Evolutionary conservation across 257 asterid genomes (phyloP).

Genomic region (Solanum commersonii): DNA sequence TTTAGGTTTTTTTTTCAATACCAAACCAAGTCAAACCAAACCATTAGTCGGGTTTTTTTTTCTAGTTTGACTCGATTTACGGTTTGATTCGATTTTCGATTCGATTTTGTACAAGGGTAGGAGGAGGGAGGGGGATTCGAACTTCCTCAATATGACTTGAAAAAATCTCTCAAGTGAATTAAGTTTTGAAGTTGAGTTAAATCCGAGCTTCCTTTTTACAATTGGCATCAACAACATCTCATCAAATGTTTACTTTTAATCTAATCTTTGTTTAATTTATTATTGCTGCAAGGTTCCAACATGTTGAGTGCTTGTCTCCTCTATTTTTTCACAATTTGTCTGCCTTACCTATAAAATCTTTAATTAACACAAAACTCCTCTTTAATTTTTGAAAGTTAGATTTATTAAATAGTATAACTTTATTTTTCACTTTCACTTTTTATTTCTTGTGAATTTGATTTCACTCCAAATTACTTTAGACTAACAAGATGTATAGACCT

Average conservation of each 20-base stretch:
- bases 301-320: neutral
- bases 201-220: neutral
- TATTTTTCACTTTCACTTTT: neutral
- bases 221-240: neutral
- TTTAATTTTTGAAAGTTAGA: neutral
- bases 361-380: neutral
- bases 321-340: neutral
- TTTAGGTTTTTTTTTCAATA: too few relatives aligned
- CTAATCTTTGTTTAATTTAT: neutral
- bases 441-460: neutral
- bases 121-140: neutral
- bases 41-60: too few relatives aligned
- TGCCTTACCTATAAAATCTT: neutral
- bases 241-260: neutral
- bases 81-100: too few relatives aligned
- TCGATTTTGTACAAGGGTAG: too few relatives aligned
- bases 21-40: too few relatives aligned
- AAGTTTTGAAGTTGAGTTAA: neutral
- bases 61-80: rapidly evolving
- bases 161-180: too few relatives aligned
- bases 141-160: neutral
- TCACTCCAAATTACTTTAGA: neutral
- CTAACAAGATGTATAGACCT: neutral
- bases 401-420: neutral
- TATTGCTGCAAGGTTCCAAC: neutral